Evolutionary conservation across 331 rosid species (phyloP), one percentile per base, ranked within the genome.

Genomic region (Rhamnella rubrinervis): DNA sequence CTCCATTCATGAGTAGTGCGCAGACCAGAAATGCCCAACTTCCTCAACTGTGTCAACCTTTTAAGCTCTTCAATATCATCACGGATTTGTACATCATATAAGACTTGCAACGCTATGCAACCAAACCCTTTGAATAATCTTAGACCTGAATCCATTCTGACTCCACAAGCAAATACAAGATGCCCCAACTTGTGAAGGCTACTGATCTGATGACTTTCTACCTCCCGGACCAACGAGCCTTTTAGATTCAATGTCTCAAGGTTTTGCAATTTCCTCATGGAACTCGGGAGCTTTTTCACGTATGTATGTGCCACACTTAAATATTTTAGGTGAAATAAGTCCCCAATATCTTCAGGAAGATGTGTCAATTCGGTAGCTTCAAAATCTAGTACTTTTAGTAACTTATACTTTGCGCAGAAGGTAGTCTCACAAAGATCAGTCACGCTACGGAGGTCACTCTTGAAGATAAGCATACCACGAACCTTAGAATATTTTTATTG

Each of bases 201-300:
- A 37, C 56, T 72, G 41, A 81, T 72, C 47, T 41, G 9, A n/a
- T 16, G 28, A 26, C 28, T 37, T 11, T 70, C 74, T 5, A 78
- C 52, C 10, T 4, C 3, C 13, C 60, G 18, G 1, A 72, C 66
- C 9, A 4, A 21, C 0, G 78, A 66, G 1, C 67, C 66, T 37
- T 55, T 67, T n/a, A 78, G 66, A 72, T 72, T 78, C 18, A 72
- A 61, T 2, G 67, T 78, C 60, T 78, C 82, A n/a, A 78, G 55
- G 37, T 59, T 35, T n/a, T 14, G 47, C 58, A 78, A 59, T 5
- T 66, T 61, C 49, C 65, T 41, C 18, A 78, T 72, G 17, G 78
- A 71, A 14, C n/a, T 46, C 23, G 78, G 82, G 14, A 78, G 53
- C 16, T 1, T n/a, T 37, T 55, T 35, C 4, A 78, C 60, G 0